These are phyloP conservation scores for Phlyctochytrium bullatum DNA, from an alignment of 192 early-diverging fungal genomes.

Conservation along the genomic window DNA sequence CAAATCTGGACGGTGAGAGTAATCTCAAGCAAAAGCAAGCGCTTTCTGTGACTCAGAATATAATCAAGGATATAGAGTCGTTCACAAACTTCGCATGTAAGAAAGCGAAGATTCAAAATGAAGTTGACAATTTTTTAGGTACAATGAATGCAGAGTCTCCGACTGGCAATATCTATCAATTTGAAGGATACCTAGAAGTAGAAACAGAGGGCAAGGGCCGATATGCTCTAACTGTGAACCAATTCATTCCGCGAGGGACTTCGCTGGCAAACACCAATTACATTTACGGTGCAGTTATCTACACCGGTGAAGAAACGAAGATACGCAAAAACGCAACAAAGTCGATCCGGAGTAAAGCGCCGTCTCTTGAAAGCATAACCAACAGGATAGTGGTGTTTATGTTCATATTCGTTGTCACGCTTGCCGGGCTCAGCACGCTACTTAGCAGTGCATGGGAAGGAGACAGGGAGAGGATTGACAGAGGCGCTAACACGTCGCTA, in stretches of 20 bases:
- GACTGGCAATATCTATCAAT: constrained; percentile 73
- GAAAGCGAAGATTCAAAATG: neutral
- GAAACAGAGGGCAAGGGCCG: constrained; percentile 8
- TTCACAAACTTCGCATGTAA: constrained; percentile 8
- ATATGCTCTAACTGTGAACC: constrained; percentile 71
- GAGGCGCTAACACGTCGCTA: neutral
- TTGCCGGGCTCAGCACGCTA: constrained; percentile 25
- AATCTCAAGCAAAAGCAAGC: constrained; percentile 69
- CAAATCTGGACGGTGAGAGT: constrained; percentile 95
- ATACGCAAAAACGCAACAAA: constrained; percentile 46
- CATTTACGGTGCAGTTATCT: constrained; percentile 69
- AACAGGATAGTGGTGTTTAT: constrained; percentile 42
- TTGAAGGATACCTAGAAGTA: constrained; percentile 73
- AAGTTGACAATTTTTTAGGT: neutral
- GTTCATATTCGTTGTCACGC: constrained; percentile 28
- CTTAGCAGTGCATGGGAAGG: constrained; percentile 23
- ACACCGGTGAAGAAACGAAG: constrained; percentile 56
- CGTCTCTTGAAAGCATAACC: constrained; percentile 36
- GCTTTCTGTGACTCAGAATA: neutral
- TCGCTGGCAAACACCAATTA: constrained; percentile 79
- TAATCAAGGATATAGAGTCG: constrained; percentile 4
- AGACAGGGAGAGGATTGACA: constrained; percentile 5
- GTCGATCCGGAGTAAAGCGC: constrained; percentile 28
- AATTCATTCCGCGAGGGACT: constrained; percentile 82
- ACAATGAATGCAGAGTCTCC: constrained; percentile 65